These are phyloP conservation scores for Fusarium gaditjirri DNA, from an alignment of 2,329 filamentous ascomycete genomes.

Conservation along the genomic window DNA sequence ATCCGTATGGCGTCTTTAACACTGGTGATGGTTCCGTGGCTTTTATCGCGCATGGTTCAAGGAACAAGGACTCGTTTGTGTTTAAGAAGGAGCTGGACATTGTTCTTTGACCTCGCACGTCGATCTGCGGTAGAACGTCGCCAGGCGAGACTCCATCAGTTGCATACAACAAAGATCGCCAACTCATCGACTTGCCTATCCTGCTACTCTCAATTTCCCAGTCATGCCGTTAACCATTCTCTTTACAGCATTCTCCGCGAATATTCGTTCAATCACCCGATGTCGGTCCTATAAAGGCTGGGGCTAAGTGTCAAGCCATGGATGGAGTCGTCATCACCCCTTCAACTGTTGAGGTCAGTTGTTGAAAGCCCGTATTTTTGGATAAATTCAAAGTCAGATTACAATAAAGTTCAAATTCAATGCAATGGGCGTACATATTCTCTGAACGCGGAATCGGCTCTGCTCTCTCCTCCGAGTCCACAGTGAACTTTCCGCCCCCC, in stretches of 20 bases:
- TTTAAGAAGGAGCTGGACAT: not conserved
- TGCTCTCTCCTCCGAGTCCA: not conserved
- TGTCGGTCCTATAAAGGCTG: conserved; percentile 4
- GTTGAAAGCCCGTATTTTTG: not conserved
- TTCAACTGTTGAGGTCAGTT: not conserved
- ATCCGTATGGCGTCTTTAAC: conserved; percentile 1
- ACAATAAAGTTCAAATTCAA: not conserved
- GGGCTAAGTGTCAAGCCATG: not conserved
- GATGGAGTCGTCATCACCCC: conserved; percentile 16
- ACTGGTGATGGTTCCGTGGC: not conserved
- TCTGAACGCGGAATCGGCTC: not conserved
- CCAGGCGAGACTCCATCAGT: not conserved
- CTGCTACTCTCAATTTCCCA: not conserved
- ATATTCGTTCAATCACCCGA: conserved; percentile 7
- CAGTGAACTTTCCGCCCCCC: not conserved
- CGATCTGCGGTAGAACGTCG: not conserved
- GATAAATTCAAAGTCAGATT: not conserved
- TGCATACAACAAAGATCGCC: not conserved
- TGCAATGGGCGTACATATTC: not conserved
- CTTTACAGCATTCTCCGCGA: conserved; percentile 6
- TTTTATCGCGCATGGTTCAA: not conserved
- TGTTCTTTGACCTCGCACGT: not conserved
- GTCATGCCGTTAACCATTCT: not conserved
- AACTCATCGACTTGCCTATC: not conserved
- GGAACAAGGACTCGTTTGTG: not conserved